phyloP scores from a whole-genome alignment of 768 basidiomycete genomes.

The Cystobasidium tubakii region DNA sequence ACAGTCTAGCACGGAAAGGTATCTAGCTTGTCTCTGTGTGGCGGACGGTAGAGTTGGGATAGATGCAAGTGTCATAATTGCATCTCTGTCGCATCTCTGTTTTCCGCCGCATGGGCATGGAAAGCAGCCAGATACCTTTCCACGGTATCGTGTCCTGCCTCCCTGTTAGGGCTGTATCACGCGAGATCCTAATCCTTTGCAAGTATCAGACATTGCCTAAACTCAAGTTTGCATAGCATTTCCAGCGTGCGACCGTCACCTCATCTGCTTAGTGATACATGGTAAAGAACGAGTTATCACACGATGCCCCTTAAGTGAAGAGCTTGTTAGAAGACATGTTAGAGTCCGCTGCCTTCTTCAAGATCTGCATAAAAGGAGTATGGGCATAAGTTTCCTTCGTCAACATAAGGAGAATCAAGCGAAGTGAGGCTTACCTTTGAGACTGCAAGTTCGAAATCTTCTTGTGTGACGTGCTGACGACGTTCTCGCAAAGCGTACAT shows the following conservation, averaged over 20 bases:
- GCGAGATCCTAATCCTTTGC: too few species aligned
- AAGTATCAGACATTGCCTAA: too few species aligned
- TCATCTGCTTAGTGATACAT: neutral
- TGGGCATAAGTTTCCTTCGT: neutral
- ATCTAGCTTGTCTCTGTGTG: too few species aligned
- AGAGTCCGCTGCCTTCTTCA: slow-evolving; percentile 90
- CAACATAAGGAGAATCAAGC: slow-evolving; percentile 36
- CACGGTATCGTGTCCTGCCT: too few species aligned
- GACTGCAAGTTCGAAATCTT: slow-evolving; percentile 97
- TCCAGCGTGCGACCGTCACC: neutral
- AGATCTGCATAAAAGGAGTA: neutral
- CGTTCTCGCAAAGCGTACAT: slow-evolving; percentile 97
- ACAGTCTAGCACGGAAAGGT: too few species aligned
- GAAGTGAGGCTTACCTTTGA: slow-evolving; percentile 62
- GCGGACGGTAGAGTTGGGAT: too few species aligned
- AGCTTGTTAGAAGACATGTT: slow-evolving; percentile 92
- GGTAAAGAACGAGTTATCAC: neutral
- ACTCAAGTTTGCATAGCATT: too few species aligned
- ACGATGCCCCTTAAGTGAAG: slow-evolving; percentile 55
- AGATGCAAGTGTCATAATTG: too few species aligned
- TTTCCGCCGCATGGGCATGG: too few species aligned
- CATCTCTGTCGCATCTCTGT: too few species aligned
- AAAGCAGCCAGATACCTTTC: too few species aligned
- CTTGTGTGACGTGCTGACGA: slow-evolving; percentile 93
- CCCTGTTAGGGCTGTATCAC: too few species aligned